Evolutionary conservation across 371 early-diverging fungal species (phyloP).

Genomic region (Funneliformis caledonium): DNA sequence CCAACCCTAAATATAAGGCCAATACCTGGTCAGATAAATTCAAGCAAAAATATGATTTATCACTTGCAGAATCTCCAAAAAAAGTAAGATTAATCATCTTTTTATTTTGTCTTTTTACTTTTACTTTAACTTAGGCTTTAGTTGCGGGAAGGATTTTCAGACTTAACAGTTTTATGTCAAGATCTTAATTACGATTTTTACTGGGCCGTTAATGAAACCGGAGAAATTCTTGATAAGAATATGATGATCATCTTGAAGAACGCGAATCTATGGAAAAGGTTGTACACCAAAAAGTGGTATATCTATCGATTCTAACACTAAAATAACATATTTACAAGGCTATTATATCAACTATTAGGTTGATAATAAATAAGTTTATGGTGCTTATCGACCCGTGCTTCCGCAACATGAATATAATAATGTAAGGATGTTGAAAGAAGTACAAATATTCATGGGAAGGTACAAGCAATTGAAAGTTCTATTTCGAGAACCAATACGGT

Average conservation of each 20-base stretch:
- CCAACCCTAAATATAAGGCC: not conserved
- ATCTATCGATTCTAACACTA: not conserved
- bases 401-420: no score
- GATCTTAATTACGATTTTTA: not conserved
- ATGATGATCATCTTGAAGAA: slow-evolving; percentile 10
- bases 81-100: not conserved
- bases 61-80: not conserved
- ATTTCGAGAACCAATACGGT: no score
- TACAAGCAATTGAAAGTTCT: no score
- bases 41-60: not conserved
- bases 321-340: not conserved
- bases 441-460: no score
- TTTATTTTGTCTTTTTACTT: not conserved
- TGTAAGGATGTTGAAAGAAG: no score
- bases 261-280: not conserved
- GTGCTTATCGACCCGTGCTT: no score
- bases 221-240: slow-evolving; percentile 6
- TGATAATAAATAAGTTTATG: no score
- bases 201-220: not conserved
- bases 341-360: not conserved
- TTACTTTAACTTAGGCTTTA: not conserved
- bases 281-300: slow-evolving; percentile 11
- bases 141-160: not conserved
- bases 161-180: not conserved
- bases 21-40: not conserved